Evolutionary conservation across 495 filamentous ascomycete genomes (phyloP), one percentile per base, ranked within the genome.

Genomic region (Platismatia glauca): DNA sequence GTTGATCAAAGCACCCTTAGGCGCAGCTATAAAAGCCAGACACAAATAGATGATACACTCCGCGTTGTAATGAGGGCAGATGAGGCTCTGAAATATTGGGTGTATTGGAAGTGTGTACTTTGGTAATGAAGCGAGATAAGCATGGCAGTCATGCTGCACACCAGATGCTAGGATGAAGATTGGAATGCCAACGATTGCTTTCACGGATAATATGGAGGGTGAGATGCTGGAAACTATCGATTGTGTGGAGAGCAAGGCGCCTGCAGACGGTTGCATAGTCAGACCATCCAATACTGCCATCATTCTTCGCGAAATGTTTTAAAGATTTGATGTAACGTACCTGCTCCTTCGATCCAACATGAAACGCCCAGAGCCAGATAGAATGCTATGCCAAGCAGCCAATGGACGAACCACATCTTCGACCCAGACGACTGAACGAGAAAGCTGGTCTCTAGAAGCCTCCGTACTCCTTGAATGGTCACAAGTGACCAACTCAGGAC

Each of bases 51-150:
- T 84, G 4, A 89, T 56, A 68, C 90, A 91, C 71, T 97, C 95
- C 55, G 87, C 87, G 1, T 86, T 86, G 72, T 97, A 98, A 75
- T 97, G 94, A n/a, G 95, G 91, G 64, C 86, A 95, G 13, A 96
- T 75, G 22, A 93, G 66, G 37, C 69, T 74, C 43, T 75, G 76
- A 69, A 97, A 98, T 44, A 87, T 68, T 6, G 86, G 86, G 67
- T 87, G 84, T 33, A 73, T 69, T 4, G 94, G 94, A 4, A 97
- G 75, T 22, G 86, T 88, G 71, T 97, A 97, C 66, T 90, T 94
- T 69, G 87, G 84, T 44, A 97, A 77, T 3, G 84, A 84, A 46
- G 84, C 84, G 31, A 98, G 86, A 71, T 96, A 86, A 48, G 74
- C 77, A 71, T 98, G 94, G 69, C 84, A 89, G 71, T 85, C 82